A percentile compares a stretch with the other conserved stretches of the same genome.
These are phyloP conservation scores for Fusarium keratoplasticum DNA, from an alignment of 2,329 filamentous ascomycete species.

Conservation along the genomic window DNA sequence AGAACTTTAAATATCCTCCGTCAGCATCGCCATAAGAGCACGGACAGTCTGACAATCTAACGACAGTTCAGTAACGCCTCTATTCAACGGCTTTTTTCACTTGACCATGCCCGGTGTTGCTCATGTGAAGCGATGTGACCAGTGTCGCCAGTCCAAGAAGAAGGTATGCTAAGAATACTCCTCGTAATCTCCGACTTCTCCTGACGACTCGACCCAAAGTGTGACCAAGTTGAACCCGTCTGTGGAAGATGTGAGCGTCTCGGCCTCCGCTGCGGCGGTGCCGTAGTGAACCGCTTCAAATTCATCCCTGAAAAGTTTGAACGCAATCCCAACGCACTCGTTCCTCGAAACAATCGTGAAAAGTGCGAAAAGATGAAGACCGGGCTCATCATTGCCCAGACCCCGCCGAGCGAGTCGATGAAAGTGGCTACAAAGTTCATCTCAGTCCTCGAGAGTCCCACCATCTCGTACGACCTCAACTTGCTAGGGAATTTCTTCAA, in stretches of 20 bases:
- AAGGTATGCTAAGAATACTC: not conserved
- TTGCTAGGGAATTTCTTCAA: not conserved
- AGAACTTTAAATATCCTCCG: not conserved
- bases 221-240: not conserved
- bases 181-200: not conserved
- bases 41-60: not conserved
- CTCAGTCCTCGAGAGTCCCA: not conserved
- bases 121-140: not conserved
- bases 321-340: not conserved
- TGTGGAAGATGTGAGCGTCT: conserved; percentile 1
- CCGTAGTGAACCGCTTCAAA: not conserved
- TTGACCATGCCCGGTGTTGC: not conserved
- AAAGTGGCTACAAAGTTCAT: not conserved
- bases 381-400: not conserved
- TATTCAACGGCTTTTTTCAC: not conserved
- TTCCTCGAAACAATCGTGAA: not conserved
- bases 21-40: not conserved
- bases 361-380: not conserved
- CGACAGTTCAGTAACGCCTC: not conserved
- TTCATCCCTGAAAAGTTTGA: not conserved
- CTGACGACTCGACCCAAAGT: not conserved
- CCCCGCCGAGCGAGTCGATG: not conserved
- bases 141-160: conserved; percentile 2
- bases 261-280: not conserved
- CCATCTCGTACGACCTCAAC: not conserved